Base-by-base conservation (phyloP, 2,329 filamentous ascomycete species). In the Emergomyces pasteurianus region DNA sequence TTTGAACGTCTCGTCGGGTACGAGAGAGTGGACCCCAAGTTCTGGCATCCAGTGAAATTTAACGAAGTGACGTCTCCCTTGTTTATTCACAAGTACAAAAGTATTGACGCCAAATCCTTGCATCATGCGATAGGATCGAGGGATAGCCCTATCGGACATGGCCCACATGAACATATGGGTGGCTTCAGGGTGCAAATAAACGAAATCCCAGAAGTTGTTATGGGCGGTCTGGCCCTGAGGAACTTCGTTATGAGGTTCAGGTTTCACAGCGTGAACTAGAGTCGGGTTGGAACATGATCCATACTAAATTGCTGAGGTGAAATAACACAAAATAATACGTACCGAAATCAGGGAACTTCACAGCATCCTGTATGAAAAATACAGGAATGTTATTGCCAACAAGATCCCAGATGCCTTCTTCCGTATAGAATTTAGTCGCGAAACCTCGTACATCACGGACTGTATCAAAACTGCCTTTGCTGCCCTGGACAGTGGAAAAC, bases 61-160 rank as follows among this genome's bases (percentile, higher is more conserved):
- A 72, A 89, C 86, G 65, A 91, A 90, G 61, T 82, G 79, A 0
- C 86, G 80, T 70, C 88, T 82, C 26, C 87, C 87, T 65, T 87
- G 80, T 28, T 79, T 81, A 63, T 90, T 90, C 63, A 79, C 78
- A 1, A 91, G 79, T 0, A 83, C 87, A 67, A 80, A 92, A 0
- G 89, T 92, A 73, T 92, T 91, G 66, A 92, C 89, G 59, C 89
- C 88, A 61, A 92, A 92, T 0, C 89, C 89, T 66, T 92, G 87
- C 86, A 92, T 91, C 87, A 91, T 91, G 28, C 89, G 84, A 74
- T 81, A 91, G 0, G 86, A 89, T 2, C 87, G 82, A 1, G 88
- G 88, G 60, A 90, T 90, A 0, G 80, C 79, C 34, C 87, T 81
- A 70, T 91, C 89, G 9, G 83, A 87, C 85, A 90, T 89, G 36